These are phyloP conservation scores for Nicotiana paniculata DNA, from an alignment of 257 asterid genomes.

Conservation along the genomic window DNA sequence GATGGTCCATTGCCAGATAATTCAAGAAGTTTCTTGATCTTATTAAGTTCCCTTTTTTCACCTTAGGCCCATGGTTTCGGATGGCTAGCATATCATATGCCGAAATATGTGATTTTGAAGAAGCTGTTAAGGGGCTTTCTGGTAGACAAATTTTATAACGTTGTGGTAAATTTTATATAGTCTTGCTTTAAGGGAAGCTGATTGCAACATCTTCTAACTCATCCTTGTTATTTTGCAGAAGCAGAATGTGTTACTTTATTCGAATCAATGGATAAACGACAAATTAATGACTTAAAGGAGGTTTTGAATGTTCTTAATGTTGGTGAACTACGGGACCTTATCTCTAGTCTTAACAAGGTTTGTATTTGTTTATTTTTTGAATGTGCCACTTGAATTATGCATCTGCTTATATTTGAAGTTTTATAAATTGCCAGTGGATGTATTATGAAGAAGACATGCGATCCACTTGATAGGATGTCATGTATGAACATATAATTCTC, in stretches of 20 bases:
- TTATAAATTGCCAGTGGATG: not conserved
- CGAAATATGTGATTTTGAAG: constrained; percentile 62
- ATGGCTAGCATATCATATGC: constrained; percentile 66
- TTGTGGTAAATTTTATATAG: not conserved
- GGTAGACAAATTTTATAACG: constrained; percentile 36
- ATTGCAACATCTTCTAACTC: constrained; percentile 5
- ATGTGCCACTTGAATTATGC: not conserved
- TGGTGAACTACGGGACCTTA: constrained; percentile 69
- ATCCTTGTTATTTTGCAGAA: constrained; percentile 32
- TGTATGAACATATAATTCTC: not conserved
- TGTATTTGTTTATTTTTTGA: constrained; percentile 9
- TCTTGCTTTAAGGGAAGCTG: constrained; percentile 10
- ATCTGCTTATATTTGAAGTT: not conserved
- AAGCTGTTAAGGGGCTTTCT: constrained; percentile 58
- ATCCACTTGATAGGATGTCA: not conserved
- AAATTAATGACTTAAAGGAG: constrained; percentile 45
- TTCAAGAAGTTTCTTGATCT: constrained; percentile 6
- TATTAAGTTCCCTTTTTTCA: not conserved
- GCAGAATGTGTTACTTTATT: constrained; percentile 56
- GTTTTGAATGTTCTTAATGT: constrained; percentile 53
- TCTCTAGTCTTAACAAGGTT: constrained; percentile 55
- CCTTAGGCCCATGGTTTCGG: constrained; percentile 93
- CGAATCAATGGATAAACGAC: constrained; percentile 34
- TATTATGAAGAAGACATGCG: not conserved
- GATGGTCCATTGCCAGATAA: not conserved